Percentiles rank a stretch among this genome's conserved stretches.
Conservation (phyloP, 2,329 filamentous ascomycete species). For the Aureobasidium sp. region DNA sequence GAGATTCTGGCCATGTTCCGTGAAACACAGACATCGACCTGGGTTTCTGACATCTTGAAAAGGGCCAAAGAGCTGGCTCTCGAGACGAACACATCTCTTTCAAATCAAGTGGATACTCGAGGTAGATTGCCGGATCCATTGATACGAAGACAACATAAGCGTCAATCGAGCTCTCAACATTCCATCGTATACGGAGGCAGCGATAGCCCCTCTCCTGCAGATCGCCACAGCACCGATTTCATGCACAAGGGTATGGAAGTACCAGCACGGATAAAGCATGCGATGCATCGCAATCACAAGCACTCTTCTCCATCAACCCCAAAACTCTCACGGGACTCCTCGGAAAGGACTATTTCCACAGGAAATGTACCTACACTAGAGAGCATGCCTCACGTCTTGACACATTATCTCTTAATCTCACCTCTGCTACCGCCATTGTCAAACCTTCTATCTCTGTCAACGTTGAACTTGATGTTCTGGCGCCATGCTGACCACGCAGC, state of each 20-base stretch:
- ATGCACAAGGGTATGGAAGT: constrained; percentile 20
- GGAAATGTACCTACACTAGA: constrained; percentile 15
- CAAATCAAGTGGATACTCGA: constrained; percentile 28
- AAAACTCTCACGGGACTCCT: background rate
- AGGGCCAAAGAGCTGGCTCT: constrained; percentile 62
- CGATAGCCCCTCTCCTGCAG: constrained; percentile 22
- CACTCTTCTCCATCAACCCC: background rate
- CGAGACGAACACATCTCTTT: constrained; percentile 41
- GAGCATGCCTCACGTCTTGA: constrained; percentile 18
- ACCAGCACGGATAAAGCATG: constrained; percentile 28
- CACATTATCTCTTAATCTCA: constrained; percentile 40
- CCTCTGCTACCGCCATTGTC: constrained; percentile 41
- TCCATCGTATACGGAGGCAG: constrained; percentile 38
- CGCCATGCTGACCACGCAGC: constrained; percentile 13
- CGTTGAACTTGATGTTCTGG: constrained; percentile 22
- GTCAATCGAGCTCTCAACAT: constrained; percentile 18
- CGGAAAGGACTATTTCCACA: constrained; percentile 16
- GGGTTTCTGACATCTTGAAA: constrained; percentile 61
- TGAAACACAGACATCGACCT: constrained; percentile 46
- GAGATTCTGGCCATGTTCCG: constrained; percentile 55
- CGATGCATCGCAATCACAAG: constrained; percentile 22
- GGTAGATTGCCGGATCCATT: constrained; percentile 22
- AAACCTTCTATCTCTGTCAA: constrained; percentile 26
- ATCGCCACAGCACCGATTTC: background rate
- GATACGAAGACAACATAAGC: constrained; percentile 17